Evolutionary conservation across 2,329 filamentous ascomycete genomes (phyloP).

Genomic region (Allantophomopsis lycopodina): DNA sequence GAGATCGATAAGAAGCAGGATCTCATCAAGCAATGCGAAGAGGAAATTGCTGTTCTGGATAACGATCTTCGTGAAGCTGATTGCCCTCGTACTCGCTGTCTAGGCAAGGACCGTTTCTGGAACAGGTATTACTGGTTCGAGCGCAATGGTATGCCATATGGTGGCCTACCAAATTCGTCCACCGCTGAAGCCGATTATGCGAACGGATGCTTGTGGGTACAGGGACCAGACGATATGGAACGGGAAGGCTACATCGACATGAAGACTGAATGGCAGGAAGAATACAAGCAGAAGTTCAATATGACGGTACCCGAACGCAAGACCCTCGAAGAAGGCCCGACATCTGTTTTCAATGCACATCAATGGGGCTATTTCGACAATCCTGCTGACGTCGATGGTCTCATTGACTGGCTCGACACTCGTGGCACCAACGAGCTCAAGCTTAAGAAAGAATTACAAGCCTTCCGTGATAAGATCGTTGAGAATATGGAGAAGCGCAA

Average conservation of each 20-base stretch:
- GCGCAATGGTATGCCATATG: constrained; percentile 94
- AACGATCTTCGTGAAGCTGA: constrained; percentile 90
- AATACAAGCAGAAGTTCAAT: constrained; percentile 65
- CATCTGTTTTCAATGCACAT: constrained; percentile 58
- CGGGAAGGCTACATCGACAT: constrained; percentile 77
- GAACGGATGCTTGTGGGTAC: constrained; percentile 92
- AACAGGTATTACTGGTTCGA: constrained; percentile 99
- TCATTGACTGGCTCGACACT: constrained; percentile 81
- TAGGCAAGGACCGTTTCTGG: constrained; percentile 94
- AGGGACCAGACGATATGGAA: constrained; percentile 85
- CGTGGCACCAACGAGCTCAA: constrained; percentile 78
- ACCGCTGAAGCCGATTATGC: constrained; percentile 80
- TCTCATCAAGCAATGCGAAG: constrained; percentile 67
- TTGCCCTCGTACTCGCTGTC: constrained; percentile 74
- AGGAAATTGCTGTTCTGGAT: constrained; percentile 72
- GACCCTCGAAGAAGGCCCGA: constrained; percentile 69
- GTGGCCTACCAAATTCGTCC: constrained; percentile 74
- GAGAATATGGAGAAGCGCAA: constrained; percentile 71
- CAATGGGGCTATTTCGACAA: constrained; percentile 93
- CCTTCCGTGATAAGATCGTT: constrained; percentile 63
- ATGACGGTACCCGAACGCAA: constrained; percentile 81
- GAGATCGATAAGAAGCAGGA: constrained; percentile 83
- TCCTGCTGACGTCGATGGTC: constrained; percentile 58
- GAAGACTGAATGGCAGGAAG: constrained; percentile 51
- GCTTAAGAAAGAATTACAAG: constrained; percentile 72